A percentile compares a stretch with the other conserved stretches of the same genome.
Evolutionary conservation across 1,284 basidiomycete species (phyloP).

Genomic region (Volvariella volvacea): DNA sequence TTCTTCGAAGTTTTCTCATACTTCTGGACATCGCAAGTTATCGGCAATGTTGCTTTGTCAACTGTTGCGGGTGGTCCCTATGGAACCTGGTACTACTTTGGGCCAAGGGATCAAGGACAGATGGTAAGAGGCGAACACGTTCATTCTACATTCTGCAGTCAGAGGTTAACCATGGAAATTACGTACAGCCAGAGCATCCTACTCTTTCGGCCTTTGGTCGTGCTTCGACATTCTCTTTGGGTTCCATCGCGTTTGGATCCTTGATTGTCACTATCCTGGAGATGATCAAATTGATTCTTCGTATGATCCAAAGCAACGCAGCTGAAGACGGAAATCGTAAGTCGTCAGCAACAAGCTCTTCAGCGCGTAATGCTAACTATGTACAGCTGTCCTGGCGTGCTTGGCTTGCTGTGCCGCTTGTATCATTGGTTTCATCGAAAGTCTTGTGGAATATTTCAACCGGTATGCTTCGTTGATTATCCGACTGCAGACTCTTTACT

Average conservation of each 20-base stretch:
- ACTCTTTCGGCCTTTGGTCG: constrained; percentile 69
- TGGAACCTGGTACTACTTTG: constrained; percentile 70
- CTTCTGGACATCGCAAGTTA: constrained; percentile 78
- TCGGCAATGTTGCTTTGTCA: constrained; percentile 72
- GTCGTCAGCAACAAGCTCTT: constrained; percentile 17
- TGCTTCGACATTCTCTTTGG: constrained; percentile 81
- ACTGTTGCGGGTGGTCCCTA: constrained; percentile 69
- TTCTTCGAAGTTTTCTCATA: constrained; percentile 80
- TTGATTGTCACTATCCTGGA: constrained; percentile 87
- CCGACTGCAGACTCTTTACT: background rate
- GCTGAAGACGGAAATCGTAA: constrained; percentile 68
- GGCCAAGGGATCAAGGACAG: constrained; percentile 50
- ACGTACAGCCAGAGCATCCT: constrained; percentile 59
- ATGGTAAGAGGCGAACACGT: constrained; percentile 37
- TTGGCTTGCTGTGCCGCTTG: constrained; percentile 80
- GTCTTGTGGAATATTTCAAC: constrained; percentile 78
- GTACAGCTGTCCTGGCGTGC: constrained; percentile 57
- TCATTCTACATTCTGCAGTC: constrained; percentile 1
- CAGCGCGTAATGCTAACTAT: background rate
- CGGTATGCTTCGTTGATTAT: constrained; percentile 35
- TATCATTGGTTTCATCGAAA: constrained; percentile 70
- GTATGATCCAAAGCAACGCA: constrained; percentile 62
- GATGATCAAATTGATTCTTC: constrained; percentile 62
- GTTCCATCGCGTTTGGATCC: constrained; percentile 86
- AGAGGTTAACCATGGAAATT: constrained; percentile 4